phyloP scores from a whole-genome alignment of 495 filamentous ascomycete genomes.

The Aspergillus bridgeri region DNA sequence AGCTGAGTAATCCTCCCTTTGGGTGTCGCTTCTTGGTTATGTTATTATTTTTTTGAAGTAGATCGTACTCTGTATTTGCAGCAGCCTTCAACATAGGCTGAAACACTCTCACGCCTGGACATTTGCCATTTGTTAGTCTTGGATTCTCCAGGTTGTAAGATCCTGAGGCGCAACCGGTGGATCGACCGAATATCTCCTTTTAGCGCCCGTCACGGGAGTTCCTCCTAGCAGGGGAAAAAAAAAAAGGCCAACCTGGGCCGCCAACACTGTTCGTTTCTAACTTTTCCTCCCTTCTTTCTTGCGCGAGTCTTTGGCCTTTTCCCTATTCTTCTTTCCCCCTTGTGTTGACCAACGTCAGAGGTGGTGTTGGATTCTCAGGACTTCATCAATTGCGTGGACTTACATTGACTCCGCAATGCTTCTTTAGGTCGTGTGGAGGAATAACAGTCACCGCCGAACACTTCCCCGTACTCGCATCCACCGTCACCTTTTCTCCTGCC shows the following conservation, averaged over 20 bases:
- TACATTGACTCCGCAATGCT: slow-evolving; percentile 13
- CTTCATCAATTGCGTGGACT: neutral
- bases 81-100: neutral
- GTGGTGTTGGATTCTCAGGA: too few relatives aligned
- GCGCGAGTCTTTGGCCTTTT: neutral
- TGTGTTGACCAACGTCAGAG: neutral
- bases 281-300: slow-evolving; percentile 4
- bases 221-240: slow-evolving; percentile 2
- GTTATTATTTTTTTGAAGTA: too few relatives aligned
- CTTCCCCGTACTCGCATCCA: slow-evolving; percentile 10
- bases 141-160: neutral
- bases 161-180: neutral
- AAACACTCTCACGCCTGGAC: neutral
- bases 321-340: neutral
- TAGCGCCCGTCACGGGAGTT: slow-evolving; percentile 8
- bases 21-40: neutral
- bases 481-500: neutral
- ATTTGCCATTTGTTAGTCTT: neutral
- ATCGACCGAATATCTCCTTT: neutral
- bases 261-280: neutral
- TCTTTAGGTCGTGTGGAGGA: slow-evolving; percentile 5
- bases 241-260: neutral
- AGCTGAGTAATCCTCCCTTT: slow-evolving; percentile 3
- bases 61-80: neutral
- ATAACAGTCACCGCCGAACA: slow-evolving; percentile 11